A percentile compares a stretch with the other conserved stretches of the same genome.
Evolutionary conservation across 2,329 filamentous ascomycete genomes (phyloP).

Genomic region (Fusarium sororula): DNA sequence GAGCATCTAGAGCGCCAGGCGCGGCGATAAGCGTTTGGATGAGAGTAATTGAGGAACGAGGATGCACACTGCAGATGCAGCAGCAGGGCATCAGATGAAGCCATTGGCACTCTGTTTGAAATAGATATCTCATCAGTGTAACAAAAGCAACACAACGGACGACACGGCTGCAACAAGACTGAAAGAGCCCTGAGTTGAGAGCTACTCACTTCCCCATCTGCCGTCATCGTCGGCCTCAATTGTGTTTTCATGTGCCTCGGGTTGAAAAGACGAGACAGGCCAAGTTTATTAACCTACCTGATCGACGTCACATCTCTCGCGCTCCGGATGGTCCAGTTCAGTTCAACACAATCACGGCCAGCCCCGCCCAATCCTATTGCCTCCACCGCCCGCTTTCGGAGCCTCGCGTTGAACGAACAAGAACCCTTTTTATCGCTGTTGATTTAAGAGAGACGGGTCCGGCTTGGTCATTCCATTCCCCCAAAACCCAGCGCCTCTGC

Average conservation of each 20-base stretch:
- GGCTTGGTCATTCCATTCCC: constrained; percentile 37
- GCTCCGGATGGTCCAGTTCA: constrained; percentile 1
- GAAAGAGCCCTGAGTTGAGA: constrained; percentile 17
- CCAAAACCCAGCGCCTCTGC: constrained; percentile 29
- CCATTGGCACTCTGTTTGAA: constrained; percentile 4
- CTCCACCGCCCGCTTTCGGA: constrained; percentile 45
- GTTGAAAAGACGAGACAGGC: constrained; percentile 11
- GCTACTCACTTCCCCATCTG: constrained; percentile 8
- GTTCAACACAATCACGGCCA: constrained; percentile 1
- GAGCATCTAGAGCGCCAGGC: constrained; percentile 28
- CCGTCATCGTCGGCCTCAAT: constrained; percentile 37
- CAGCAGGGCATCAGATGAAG: constrained; percentile 2
- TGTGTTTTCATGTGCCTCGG: constrained; percentile 27
- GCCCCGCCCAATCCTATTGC: constrained; percentile 11
- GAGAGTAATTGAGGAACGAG: background rate
- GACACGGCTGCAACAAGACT: constrained; percentile 12
- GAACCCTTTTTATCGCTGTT: constrained; percentile 9
- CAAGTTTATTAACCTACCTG: constrained; percentile 32
- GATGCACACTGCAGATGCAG: background rate
- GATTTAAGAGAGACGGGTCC: constrained; percentile 14
- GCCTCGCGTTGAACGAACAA: constrained; percentile 35
- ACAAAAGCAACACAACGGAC: background rate
- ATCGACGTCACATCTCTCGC: constrained; percentile 36
- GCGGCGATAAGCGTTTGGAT: constrained; percentile 27
- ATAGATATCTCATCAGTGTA: background rate